Evolutionary conservation across 176 grass and related monocot species (phyloP), one percentile per base, ranked within the genome.

Genomic region (Eremochloa ophiuroides): DNA sequence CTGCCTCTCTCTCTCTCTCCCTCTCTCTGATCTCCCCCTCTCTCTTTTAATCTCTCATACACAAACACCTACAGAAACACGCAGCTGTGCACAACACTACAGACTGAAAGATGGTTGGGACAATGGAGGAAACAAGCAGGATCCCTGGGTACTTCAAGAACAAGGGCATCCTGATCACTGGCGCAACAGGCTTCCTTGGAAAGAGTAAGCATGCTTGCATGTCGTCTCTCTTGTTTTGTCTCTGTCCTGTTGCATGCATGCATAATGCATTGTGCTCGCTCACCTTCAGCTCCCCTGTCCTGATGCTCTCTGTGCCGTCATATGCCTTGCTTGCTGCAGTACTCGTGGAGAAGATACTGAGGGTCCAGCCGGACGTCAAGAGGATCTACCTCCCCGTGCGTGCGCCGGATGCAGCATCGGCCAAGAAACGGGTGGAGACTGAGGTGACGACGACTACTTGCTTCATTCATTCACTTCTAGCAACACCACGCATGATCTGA

Each of bases 271-370:
- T 42, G 26, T 79, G 17, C 67, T 74, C 23, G 17, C 67, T 74
- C 23, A 58, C 22, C 9, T 13, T 12, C 39, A 35, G 3, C 8
- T 63, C 17, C 20, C 62, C n/a, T 27, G 27, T 44, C 13, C 25
- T 47, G 41, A 8, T 48, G 35, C 35, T 75, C 5, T 76, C 73
- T 53, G 18, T 25, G 55, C 22, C 22, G 48, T 53, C 39, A 41
- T 69, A 15, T 46, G n/a, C n/a, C n/a, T n/a, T n/a, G n/a, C 34
- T 80, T 66, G 13, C 0, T 70, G 70, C 75, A 98, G 95, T 98
- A 25, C 85, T 98, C 20, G 83, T 98, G 90, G 95, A 98, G 86
- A 98, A 98, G 87, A 75, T 94, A 70, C 83, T 97, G 61, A 80
- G 94, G 68, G 92, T 92, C 60, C 87, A 97, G 75, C 94, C 94